Conservation (phyloP, 805 yeast species). For the Cyberlindnera mississippiensis region DNA sequence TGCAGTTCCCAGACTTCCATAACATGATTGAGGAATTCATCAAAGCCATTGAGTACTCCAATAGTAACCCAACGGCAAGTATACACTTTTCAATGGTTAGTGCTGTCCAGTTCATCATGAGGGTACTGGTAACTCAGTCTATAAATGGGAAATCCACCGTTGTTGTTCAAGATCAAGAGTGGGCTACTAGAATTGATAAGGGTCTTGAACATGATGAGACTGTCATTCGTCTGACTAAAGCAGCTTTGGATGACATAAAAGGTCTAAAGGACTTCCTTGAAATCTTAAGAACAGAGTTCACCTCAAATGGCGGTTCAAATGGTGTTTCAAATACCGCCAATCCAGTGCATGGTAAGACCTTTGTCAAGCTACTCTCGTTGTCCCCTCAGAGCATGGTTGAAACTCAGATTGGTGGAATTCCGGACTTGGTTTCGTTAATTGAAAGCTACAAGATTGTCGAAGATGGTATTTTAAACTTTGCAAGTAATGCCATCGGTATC, state of each 20-base stretch:
- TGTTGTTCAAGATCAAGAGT: conserved; percentile 64
- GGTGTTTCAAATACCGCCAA: conserved; percentile 25
- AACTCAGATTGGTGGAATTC: conserved; percentile 15
- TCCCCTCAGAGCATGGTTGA: conserved; percentile 16
- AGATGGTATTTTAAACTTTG: conserved; percentile 30
- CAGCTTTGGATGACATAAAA: conserved; percentile 22
- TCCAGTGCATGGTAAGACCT: conserved; percentile 34
- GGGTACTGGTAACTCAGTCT: conserved; percentile 64
- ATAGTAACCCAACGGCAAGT: conserved; percentile 25
- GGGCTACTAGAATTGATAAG: conserved; percentile 66
- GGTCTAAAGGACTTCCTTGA: conserved; percentile 34
- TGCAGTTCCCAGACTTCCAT: conserved; percentile 53
- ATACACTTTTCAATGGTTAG: conserved; percentile 33
- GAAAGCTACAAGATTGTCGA: conserved; percentile 16
- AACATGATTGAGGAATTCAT: conserved; percentile 34
- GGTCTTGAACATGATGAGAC: conserved; percentile 59
- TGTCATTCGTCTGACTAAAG: conserved; percentile 36
- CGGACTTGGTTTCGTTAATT: conserved; percentile 26
- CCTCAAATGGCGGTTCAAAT: conserved; percentile 12
- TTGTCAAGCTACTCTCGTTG: conserved; percentile 25
- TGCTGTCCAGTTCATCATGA: conserved; percentile 51
- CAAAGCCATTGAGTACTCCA: conserved; percentile 24
- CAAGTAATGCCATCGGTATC: conserved; percentile 46
- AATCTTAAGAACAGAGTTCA: conserved; percentile 17
- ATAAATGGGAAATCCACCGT: conserved; percentile 48